Conservation (phyloP, 2,329 filamentous ascomycete genomes). For the Fusarium oxysporum region DNA sequence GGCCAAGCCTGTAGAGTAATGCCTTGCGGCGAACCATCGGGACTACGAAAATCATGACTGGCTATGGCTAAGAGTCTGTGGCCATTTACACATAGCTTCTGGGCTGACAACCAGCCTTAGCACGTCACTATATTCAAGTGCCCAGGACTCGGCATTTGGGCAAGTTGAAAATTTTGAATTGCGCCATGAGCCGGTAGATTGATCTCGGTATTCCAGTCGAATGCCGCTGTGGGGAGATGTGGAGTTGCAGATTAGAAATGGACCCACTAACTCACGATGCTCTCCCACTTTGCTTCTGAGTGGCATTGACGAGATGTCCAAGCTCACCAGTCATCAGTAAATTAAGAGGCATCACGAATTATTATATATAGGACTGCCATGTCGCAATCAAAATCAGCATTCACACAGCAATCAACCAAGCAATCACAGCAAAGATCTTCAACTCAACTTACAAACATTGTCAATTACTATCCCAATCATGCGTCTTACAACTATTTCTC, state of each 20-base stretch:
- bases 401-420: neutral
- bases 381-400: accelerated
- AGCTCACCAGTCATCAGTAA: neutral
- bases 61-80: no score
- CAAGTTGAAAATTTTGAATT: neutral
- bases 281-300: neutral
- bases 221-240: neutral
- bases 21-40: no score
- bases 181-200: neutral
- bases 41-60: no score
- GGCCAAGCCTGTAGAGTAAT: no score
- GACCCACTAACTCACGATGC: neutral
- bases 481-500: neutral
- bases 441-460: neutral
- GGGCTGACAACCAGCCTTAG: no score
- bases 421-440: no score
- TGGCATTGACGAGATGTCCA: no score
- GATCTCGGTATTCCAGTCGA: neutral
- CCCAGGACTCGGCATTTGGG: neutral
- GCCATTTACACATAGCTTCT: no score
- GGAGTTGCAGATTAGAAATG: neutral
- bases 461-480: neutral
- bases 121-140: no score
- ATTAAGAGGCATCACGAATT: accelerated
- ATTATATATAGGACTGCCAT: neutral